phyloP scores from a whole-genome alignment of 768 basidiomycete species.

The Rhizopogon vinicolor region DNA sequence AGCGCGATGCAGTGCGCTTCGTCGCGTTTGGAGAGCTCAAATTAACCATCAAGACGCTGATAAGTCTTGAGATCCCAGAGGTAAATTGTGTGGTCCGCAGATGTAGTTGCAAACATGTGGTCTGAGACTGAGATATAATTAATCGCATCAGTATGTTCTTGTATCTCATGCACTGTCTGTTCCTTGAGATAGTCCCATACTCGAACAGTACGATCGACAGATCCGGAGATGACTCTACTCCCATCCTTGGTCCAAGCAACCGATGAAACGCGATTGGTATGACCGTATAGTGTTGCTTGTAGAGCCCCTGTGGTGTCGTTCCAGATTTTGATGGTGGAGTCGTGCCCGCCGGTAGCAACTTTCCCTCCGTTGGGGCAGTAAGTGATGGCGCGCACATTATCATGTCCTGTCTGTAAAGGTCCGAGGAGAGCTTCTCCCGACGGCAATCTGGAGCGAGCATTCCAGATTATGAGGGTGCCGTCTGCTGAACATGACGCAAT shows the following conservation, averaged over 20 bases:
- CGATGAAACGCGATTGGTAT: neutral
- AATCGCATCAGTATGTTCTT: neutral
- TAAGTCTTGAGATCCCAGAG: neutral
- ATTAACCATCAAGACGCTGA: neutral
- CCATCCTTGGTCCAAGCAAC: neutral
- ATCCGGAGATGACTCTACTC: slow-evolving; percentile 4
- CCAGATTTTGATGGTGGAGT: slow-evolving; percentile 19
- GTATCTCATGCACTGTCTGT: too few relatives aligned
- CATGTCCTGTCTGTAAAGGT: slow-evolving; percentile 7
- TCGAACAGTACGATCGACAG: neutral
- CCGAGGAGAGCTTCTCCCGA: neutral
- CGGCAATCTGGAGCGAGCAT: slow-evolving; percentile 9
- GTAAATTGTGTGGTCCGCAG: neutral
- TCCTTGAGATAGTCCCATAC: neutral
- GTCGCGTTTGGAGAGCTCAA: neutral
- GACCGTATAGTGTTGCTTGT: neutral
- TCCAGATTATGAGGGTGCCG: neutral
- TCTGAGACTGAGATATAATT: neutral
- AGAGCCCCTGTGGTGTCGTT: neutral
- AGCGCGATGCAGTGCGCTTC: neutral
- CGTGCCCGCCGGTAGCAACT: slow-evolving; percentile 16
- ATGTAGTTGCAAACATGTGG: neutral
- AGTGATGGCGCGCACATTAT: slow-evolving; percentile 15
- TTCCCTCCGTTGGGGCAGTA: slow-evolving; percentile 14
- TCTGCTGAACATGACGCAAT: slow-evolving; percentile 9